Evolutionary conservation across 208 protist species (phyloP).

Genomic region (Phytomonas sp.): DNA sequence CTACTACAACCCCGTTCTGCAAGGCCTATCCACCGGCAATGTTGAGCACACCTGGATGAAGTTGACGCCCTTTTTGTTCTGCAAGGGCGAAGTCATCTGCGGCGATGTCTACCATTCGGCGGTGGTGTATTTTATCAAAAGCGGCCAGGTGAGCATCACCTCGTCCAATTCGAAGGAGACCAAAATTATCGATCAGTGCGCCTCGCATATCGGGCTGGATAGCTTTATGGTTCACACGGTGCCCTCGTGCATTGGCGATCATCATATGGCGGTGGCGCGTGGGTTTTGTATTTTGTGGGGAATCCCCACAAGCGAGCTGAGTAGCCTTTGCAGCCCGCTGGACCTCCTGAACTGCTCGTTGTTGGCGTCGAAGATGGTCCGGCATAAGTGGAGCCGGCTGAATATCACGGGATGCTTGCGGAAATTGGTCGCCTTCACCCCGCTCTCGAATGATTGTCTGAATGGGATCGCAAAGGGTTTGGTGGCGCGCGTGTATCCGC

Average conservation of each 20-base stretch:
- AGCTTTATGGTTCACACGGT: constrained; percentile 32
- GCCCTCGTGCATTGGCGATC: constrained; percentile 13
- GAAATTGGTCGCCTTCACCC: constrained; percentile 27
- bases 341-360: constrained; percentile 15
- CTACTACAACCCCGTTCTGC: constrained; percentile 31
- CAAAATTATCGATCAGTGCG: background rate
- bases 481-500: constrained; percentile 25
- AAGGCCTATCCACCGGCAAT: constrained; percentile 19
- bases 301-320: background rate
- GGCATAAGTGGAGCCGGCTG: constrained; percentile 5
- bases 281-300: background rate
- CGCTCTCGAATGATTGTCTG: constrained; percentile 23
- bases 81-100: constrained; percentile 36
- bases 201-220: constrained; percentile 30
- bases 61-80: constrained; percentile 37
- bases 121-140: constrained; percentile 42
- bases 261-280: background rate
- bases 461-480: constrained; percentile 22
- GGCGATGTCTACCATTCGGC: constrained; percentile 49
- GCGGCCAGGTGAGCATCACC: constrained; percentile 29
- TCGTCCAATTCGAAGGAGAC: background rate
- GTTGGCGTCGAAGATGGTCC: constrained; percentile 19
- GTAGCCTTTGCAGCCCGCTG: background rate
- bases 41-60: constrained; percentile 28
- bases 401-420: constrained; percentile 19